These are phyloP conservation scores for Pseudogymnoascus sp. DNA, from an alignment of 2,329 filamentous ascomycete species.

Conservation along the genomic window DNA sequence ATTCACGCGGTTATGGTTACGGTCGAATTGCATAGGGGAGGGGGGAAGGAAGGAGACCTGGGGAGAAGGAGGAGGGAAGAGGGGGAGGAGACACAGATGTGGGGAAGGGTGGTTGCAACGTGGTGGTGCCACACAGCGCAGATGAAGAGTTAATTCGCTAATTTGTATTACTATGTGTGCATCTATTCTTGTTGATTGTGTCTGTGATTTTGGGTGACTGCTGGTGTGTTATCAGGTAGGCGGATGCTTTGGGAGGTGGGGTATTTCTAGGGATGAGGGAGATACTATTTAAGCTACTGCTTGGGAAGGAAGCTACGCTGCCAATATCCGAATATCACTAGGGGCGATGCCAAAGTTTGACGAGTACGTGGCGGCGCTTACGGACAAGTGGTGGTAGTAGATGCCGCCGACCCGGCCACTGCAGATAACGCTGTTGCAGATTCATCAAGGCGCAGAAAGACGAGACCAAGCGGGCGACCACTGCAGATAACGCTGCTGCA, in stretches of 20 bases:
- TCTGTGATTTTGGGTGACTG: background rate
- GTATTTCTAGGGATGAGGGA: background rate
- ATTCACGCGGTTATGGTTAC: background rate
- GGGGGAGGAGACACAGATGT: background rate
- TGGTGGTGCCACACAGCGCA: background rate
- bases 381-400: too few species aligned
- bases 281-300: too few species aligned
- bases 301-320: too few species aligned
- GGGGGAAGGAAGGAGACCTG: background rate
- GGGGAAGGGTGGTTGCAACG: background rate
- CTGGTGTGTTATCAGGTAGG: background rate
- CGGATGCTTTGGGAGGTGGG: background rate
- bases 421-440: too few species aligned
- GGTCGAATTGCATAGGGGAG: background rate
- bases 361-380: too few species aligned
- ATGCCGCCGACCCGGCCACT: too few species aligned
- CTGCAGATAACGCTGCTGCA: too few species aligned
- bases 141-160: background rate
- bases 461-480: too few species aligned
- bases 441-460: too few species aligned
- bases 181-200: background rate
- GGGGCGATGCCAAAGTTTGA: too few species aligned
- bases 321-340: too few species aligned
- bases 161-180: slow-evolving; percentile 3
- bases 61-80: too few species aligned